Evolutionary conservation across 2,329 filamentous ascomycete species (phyloP).

Genomic region (Monosporascus ibericus): DNA sequence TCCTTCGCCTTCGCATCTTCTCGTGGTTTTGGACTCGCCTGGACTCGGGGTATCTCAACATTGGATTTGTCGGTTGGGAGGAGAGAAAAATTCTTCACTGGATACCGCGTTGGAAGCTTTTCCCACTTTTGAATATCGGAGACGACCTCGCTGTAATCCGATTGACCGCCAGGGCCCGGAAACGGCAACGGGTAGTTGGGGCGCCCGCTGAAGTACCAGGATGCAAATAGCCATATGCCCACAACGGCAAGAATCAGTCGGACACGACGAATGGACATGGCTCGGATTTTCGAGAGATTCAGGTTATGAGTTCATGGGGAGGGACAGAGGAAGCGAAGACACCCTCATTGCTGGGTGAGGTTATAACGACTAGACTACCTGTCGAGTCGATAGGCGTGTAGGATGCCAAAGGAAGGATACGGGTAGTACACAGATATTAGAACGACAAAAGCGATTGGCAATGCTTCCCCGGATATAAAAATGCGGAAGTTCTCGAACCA

Average conservation of each 20-base stretch:
- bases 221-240: slow-evolving; percentile 22
- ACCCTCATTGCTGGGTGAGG: neutral
- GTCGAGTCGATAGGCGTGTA: too few relatives aligned
- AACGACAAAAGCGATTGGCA: too few relatives aligned
- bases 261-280: slow-evolving; percentile 25
- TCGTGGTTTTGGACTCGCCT: slow-evolving; percentile 40
- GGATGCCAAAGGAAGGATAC: too few relatives aligned
- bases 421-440: too few relatives aligned
- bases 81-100: slow-evolving; percentile 22
- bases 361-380: neutral
- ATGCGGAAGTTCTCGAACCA: too few relatives aligned
- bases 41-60: slow-evolving; percentile 55
- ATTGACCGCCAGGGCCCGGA: slow-evolving; percentile 1
- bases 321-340: neutral
- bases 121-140: slow-evolving; percentile 17
- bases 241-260: slow-evolving; percentile 23
- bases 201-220: slow-evolving; percentile 26
- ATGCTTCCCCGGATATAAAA: too few relatives aligned
- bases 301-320: neutral
- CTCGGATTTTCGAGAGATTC: neutral
- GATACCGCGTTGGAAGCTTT: slow-evolving; percentile 29
- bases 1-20: slow-evolving; percentile 30
- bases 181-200: slow-evolving; percentile 9
- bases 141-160: too few relatives aligned
- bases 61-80: slow-evolving; percentile 34